Base-by-base conservation (phyloP, 371 early-diverging fungal genomes). In the Neoconidiobolus thromboides region DNA sequence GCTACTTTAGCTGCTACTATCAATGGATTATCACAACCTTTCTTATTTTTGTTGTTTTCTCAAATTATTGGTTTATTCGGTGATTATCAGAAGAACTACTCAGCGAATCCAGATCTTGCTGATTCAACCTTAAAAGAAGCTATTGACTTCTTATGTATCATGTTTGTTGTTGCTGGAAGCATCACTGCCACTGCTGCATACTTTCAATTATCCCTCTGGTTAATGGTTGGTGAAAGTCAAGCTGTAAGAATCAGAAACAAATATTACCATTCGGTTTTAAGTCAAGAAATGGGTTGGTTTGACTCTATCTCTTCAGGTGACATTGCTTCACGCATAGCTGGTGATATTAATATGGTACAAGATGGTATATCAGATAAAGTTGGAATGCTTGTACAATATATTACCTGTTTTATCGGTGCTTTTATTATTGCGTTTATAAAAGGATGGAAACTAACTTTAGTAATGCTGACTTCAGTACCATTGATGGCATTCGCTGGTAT, bases 211-310 rank as follows among this genome's bases (percentile, higher is more conserved):
- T 59, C 1, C 62, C 68, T 58, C 6, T 80, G 75, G 76, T 69
- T 75, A 36, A 61, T 73, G 47, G 65, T 74, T 3, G 77, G 75
- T 3, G 79, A 79, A 61, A 68, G 67, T 39, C 57, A 64, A 58
- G 66, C 77, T 67, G 52, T 61, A 39, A 67, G 69, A 38, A 71
- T 79, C 60, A 71, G 78, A 50, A 65, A 73, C 55, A 48, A 61
- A 14, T 77, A 72, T 54, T 79, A 83, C 65, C 63, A 63, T 48
- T 70, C 83, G 0, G 66, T 84, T 50, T 61, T 89, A 52, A 70
- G 77, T 14, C 86, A 87, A 68, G 81, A 87, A 62, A 74, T 85
- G 64, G 75, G 70, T 36, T 89, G 76, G 75, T 84, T 80, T 64
- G 87, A 87, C 64, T 61, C 61, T 0, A 63, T 68, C 12, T 70